Evolutionary conservation across 163 green algal species (phyloP).

Genomic region (Scenedesmus sp.): DNA sequence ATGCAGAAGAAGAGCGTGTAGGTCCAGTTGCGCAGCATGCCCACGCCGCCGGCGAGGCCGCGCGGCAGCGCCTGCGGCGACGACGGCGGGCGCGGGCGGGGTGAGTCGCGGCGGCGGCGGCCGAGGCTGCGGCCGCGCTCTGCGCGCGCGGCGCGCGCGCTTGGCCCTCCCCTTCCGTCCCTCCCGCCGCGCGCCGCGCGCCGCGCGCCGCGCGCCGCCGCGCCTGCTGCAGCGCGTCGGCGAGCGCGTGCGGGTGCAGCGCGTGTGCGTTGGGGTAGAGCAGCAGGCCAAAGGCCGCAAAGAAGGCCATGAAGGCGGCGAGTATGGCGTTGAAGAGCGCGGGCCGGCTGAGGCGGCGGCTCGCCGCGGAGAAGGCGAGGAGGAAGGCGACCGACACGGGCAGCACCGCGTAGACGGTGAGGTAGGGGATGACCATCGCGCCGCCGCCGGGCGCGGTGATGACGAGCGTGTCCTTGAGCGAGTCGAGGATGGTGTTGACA

Average conservation of each 20-base stretch:
- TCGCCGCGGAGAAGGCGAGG: conserved; percentile 78
- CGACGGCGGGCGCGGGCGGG: background rate
- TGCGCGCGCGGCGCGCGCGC: too few species aligned
- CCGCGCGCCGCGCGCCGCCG: background rate
- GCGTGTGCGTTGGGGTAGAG: conserved; percentile 85
- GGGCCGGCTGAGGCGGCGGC: conserved; percentile 67
- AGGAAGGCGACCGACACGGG: conserved; percentile 91
- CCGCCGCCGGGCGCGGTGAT: conserved; percentile 80
- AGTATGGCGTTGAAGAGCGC: conserved; percentile 91
- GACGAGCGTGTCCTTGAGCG: conserved; percentile 90
- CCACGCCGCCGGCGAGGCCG: conserved; percentile 50
- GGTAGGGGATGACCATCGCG: conserved; percentile 86
- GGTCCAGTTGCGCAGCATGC: conserved; percentile 91
- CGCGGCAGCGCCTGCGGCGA: conserved; percentile 51
- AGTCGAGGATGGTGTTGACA: conserved; percentile 96
- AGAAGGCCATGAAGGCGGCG: conserved; percentile 83
- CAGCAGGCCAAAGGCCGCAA: conserved; percentile 80
- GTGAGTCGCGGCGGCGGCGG: background rate
- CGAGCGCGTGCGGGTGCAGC: conserved; percentile 71
- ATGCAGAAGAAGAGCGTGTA: conserved; percentile 95
- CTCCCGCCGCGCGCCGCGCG: background rate
- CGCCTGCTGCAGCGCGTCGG: conserved; percentile 47
- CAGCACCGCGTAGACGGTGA: conserved; percentile 93
- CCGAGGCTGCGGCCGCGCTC: too few species aligned
- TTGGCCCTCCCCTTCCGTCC: too few species aligned